A percentile compares a stretch with the other conserved stretches of the same genome.
Evolutionary conservation across 768 basidiomycete species (phyloP).

Genomic region (Naganishia antarctica): DNA sequence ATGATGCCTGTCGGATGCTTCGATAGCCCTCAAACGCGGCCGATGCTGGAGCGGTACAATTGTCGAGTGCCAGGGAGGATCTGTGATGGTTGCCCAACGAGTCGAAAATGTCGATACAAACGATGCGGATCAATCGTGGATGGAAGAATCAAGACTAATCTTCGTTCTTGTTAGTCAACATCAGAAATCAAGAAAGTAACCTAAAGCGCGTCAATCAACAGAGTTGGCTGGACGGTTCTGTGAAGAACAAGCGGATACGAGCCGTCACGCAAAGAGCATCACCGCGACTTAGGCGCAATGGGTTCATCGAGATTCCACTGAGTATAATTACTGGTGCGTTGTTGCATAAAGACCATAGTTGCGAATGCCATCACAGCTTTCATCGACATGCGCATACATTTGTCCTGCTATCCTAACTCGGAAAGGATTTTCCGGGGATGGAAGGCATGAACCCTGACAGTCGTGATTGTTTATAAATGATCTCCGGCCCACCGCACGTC

Average conservation of each 20-base stretch:
- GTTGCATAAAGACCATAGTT: not conserved
- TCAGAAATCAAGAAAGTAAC: too few relatives aligned
- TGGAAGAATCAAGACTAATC: too few relatives aligned
- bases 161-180: too few relatives aligned
- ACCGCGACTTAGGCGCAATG: not conserved
- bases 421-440: too few relatives aligned
- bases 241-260: constrained; percentile 21
- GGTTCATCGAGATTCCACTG: not conserved
- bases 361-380: not conserved
- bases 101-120: not conserved
- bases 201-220: constrained; percentile 16
- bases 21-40: not conserved
- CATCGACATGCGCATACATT: too few relatives aligned
- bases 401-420: too few relatives aligned
- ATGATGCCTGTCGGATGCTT: not conserved
- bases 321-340: not conserved
- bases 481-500: constrained; percentile 78
- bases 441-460: too few relatives aligned
- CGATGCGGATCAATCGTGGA: too few relatives aligned
- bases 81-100: too few relatives aligned
- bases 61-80: not conserved
- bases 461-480: not conserved
- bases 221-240: constrained; percentile 4
- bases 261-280: constrained; percentile 15
- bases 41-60: not conserved